These are phyloP conservation scores for Choiromyces venosus DNA, from an alignment of 495 filamentous ascomycete genomes.

Conservation along the genomic window DNA sequence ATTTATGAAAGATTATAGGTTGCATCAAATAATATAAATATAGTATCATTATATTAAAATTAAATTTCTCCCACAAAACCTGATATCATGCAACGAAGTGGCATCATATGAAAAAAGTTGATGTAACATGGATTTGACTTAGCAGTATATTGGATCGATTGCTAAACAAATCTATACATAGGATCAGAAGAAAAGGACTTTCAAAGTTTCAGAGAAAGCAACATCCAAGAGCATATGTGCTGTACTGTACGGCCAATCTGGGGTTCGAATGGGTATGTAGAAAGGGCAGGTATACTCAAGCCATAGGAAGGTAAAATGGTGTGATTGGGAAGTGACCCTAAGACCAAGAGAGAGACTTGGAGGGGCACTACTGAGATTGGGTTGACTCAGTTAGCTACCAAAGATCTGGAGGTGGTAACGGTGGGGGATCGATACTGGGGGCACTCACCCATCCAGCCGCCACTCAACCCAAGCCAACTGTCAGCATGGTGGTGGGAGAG, in stretches of 20 bases:
- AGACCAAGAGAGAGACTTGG: background rate
- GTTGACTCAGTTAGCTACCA: background rate
- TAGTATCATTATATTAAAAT: too few relatives aligned
- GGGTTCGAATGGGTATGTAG: background rate
- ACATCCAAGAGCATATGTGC: background rate
- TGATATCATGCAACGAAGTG: too few relatives aligned
- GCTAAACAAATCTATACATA: background rate
- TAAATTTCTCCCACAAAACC: too few relatives aligned
- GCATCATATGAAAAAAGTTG: too few relatives aligned
- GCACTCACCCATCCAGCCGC: too few relatives aligned
- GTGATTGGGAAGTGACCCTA: background rate
- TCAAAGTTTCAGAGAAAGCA: background rate
- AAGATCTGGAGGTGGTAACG: background rate
- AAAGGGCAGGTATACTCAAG: background rate
- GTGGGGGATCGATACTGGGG: background rate
- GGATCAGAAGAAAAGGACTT: background rate
- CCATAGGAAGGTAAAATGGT: background rate
- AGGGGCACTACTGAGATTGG: background rate
- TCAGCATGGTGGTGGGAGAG: too few relatives aligned
- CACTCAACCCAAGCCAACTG: too few relatives aligned
- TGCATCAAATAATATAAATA: too few relatives aligned
- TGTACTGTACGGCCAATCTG: background rate
- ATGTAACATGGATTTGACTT: too few relatives aligned
- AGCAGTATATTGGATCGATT: background rate
- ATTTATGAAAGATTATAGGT: too few relatives aligned